phyloP scores from a whole-genome alignment of 345 rosid genomes.

The Syzygium jambos region DNA sequence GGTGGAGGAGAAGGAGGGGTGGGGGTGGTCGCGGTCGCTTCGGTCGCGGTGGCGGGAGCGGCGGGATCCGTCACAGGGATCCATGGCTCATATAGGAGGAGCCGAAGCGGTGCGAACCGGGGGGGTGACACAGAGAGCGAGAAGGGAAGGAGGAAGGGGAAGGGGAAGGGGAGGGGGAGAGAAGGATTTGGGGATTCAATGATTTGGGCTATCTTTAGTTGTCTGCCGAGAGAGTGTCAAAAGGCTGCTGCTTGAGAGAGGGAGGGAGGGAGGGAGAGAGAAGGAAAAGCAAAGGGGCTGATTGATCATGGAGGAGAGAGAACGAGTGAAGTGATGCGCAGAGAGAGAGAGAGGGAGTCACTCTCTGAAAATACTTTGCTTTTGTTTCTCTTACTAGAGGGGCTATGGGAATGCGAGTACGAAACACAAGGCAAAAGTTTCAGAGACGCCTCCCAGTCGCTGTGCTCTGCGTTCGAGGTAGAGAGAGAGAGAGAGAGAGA shows the following conservation, averaged over 20 bases:
- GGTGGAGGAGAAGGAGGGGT: slow-evolving; percentile 85
- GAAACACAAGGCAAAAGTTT: neutral
- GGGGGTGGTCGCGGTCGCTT: neutral
- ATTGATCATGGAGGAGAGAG: neutral
- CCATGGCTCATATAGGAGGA: neutral
- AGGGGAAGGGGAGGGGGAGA: neutral
- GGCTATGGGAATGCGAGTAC: neutral
- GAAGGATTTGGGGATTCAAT: neutral
- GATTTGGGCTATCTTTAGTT: neutral
- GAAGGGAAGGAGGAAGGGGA: neutral
- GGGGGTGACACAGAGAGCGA: neutral
- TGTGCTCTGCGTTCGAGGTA: neutral
- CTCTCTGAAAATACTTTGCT: neutral
- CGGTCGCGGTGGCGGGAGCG: neutral
- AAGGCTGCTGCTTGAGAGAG: neutral
- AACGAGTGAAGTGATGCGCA: neutral
- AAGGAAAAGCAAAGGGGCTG: neutral
- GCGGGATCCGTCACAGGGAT: neutral
- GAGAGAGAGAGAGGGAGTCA: neutral
- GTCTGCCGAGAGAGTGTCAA: neutral
- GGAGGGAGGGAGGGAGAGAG: neutral
- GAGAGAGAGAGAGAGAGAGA: neutral
- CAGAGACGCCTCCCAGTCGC: neutral
- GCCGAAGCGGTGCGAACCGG: neutral
- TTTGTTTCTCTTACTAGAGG: neutral